Evolutionary conservation across 495 filamentous ascomycete genomes (phyloP), one percentile per base, ranked within the genome.

Genomic region (Poronia punctata): DNA sequence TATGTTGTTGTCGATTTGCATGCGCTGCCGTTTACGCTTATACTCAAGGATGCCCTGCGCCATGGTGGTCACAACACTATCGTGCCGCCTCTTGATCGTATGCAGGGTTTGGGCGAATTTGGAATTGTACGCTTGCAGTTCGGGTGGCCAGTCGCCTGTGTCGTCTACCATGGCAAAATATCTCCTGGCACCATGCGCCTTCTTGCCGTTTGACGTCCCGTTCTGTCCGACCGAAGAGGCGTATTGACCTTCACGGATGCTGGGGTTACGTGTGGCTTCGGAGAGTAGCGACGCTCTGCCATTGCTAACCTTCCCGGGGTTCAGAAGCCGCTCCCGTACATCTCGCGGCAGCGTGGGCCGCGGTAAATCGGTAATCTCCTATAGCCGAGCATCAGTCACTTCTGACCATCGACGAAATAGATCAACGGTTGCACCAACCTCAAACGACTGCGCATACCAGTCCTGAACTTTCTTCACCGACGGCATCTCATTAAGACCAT

Each of bases 391-490:
- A 48, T 63, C 43, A 67, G 45, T 52, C 45, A 53, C 52, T 45
- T 44, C 35, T 29, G 23, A 34, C 22, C 34, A 44, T 35, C 10
- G 41, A 19, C 27, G 14, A 8, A 21, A 5, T 7, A 18, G 30
- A 14, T 20, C 9, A 34, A 38, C 17, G 39, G 46, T 31, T 37
- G 23, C 34, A 54, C 68, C 48, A 76, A 97, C 90, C 80, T 98
- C 90, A 59, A 98, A 97, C 37, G 93, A 97, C 67, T 98, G 93
- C 45, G 92, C 93, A 65, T 98, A 98, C 92, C 92, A 98, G 49
- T 96, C 88, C 62, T 85, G 79, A 37, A 98, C 92, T 60, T 80
- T 88, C 61, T 83, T 82, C 40, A 98, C 96, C 11, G 89, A 96
- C 22, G 90, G 86, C 92, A 97, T 98, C 43, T 97, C 88, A 61